Percentiles rank a stretch among this genome's conserved stretches.
phyloP scores from a whole-genome alignment of 495 filamentous ascomycete genomes.

The Tuber umbilicatum region DNA sequence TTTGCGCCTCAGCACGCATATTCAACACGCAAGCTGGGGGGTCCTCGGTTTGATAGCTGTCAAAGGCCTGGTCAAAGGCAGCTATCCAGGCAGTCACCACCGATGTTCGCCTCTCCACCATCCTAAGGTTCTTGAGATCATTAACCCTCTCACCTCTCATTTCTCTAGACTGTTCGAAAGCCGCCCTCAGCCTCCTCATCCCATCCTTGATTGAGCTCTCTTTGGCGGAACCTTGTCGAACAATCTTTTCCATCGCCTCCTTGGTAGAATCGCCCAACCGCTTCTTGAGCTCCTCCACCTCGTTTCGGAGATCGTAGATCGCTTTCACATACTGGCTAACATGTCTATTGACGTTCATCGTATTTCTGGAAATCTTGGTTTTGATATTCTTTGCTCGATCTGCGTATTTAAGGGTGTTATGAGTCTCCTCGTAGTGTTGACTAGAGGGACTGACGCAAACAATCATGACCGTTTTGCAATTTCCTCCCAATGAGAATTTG shows the following conservation, averaged over 20 bases:
- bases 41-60: constrained; percentile 59
- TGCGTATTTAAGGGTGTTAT: constrained; percentile 95
- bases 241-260: constrained; percentile 79
- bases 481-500: constrained; percentile 95
- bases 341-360: constrained; percentile 98
- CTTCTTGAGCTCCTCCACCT: constrained; percentile 68
- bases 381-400: constrained; percentile 99
- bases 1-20: constrained; percentile 81
- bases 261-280: constrained; percentile 89
- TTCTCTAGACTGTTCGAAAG: constrained; percentile 73
- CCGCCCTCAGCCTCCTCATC: constrained; percentile 66
- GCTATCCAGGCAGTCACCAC: constrained; percentile 85
- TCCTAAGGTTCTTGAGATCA: constrained; percentile 73
- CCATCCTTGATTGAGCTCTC: constrained; percentile 73
- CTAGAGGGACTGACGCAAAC: constrained; percentile 97
- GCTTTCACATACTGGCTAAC: constrained; percentile 58
- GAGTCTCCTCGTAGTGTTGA: constrained; percentile 95
- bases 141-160: constrained; percentile 72
- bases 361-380: constrained; percentile 96
- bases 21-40: constrained; percentile 60
- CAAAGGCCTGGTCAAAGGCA: constrained; percentile 80
- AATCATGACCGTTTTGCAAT: constrained; percentile 99
- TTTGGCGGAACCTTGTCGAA: constrained; percentile 77
- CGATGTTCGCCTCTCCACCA: constrained; percentile 75
- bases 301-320: constrained; percentile 39